Evolutionary conservation across 129 eudicot species (phyloP).

Genomic region (Heracleum sosnowskyi): DNA sequence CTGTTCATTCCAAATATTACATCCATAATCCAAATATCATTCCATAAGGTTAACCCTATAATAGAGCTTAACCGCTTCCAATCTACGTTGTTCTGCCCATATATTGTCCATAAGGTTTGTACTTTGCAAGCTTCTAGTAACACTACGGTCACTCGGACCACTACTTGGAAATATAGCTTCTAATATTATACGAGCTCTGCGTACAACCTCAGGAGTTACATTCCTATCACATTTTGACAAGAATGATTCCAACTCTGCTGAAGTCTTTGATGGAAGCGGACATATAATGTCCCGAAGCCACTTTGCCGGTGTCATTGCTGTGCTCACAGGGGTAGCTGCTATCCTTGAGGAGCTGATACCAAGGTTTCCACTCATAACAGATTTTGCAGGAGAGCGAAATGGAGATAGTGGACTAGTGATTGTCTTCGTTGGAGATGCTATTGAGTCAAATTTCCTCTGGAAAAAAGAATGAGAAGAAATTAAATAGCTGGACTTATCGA

Average conservation of each 20-base stretch:
- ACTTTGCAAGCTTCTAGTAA: constrained; percentile 43
- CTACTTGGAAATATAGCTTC: constrained; percentile 91
- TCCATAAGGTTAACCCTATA: too few species aligned
- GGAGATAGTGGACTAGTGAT: constrained; percentile 80
- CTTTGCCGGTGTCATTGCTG: constrained; percentile 91
- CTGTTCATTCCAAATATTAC: too few species aligned
- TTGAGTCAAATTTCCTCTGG: constrained; percentile 58
- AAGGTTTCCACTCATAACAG: constrained; percentile 22
- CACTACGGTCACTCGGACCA: constrained; percentile 53
- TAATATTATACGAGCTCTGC: constrained; percentile 74
- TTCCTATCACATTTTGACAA: constrained; percentile 68
- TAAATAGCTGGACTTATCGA: background rate
- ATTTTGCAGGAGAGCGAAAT: constrained; percentile 53
- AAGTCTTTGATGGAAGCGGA: constrained; percentile 77
- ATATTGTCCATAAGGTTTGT: constrained; percentile 49
- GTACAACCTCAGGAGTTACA: constrained; percentile 53
- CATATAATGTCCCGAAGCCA: constrained; percentile 81
- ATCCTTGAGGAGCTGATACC: constrained; percentile 29
- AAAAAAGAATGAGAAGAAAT: background rate
- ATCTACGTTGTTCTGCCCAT: constrained; percentile 89
- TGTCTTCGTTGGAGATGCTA: constrained; percentile 86
- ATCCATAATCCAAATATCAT: too few species aligned
- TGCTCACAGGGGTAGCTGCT: constrained; percentile 78
- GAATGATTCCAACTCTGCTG: constrained; percentile 48
- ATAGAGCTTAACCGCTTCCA: constrained; percentile 80